phyloP scores from a whole-genome alignment of 2,329 filamentous ascomycete species.

The Penicillium verrucosum region DNA sequence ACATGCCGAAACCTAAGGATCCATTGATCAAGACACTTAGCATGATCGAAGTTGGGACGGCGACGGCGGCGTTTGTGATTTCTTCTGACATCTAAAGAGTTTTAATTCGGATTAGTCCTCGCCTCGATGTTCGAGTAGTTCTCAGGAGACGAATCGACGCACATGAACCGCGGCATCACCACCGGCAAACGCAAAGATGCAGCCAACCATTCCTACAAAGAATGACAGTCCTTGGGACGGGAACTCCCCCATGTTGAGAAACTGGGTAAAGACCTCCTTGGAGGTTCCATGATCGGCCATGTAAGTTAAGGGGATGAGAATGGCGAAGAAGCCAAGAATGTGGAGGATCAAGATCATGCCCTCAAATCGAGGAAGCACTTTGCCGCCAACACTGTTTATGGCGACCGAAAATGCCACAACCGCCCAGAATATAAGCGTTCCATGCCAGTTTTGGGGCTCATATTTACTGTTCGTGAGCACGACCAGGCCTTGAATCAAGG shows the following conservation, averaged over 20 bases:
- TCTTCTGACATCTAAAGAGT: slow-evolving; percentile 38
- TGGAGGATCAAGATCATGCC: slow-evolving; percentile 50
- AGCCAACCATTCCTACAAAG: slow-evolving; percentile 34
- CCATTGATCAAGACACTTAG: slow-evolving; percentile 38
- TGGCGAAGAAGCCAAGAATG: slow-evolving; percentile 52
- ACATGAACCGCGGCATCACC: slow-evolving; percentile 41
- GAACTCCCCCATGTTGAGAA: slow-evolving; percentile 49
- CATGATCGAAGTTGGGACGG: slow-evolving; percentile 39
- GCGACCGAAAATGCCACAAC: slow-evolving; percentile 38
- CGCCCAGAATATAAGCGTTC: slow-evolving; percentile 48
- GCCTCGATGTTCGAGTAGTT: neutral
- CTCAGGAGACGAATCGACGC: slow-evolving; percentile 6
- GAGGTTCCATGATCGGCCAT: slow-evolving; percentile 43
- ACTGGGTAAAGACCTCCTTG: slow-evolving; percentile 47
- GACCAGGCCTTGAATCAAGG: slow-evolving; percentile 37
- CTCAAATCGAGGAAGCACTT: slow-evolving; percentile 48
- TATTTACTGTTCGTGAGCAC: slow-evolving; percentile 40
- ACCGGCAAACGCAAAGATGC: slow-evolving; percentile 39
- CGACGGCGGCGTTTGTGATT: slow-evolving; percentile 35
- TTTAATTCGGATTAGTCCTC: neutral
- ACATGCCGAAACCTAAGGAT: slow-evolving; percentile 35
- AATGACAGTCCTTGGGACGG: slow-evolving; percentile 42
- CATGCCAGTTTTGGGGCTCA: slow-evolving; percentile 46
- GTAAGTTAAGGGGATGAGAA: slow-evolving; percentile 48
- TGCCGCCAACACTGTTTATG: slow-evolving; percentile 46